Evolutionary conservation across 1,284 basidiomycete species (phyloP), one percentile per base, ranked within the genome.

Genomic region (Ustilago cynodontis): DNA sequence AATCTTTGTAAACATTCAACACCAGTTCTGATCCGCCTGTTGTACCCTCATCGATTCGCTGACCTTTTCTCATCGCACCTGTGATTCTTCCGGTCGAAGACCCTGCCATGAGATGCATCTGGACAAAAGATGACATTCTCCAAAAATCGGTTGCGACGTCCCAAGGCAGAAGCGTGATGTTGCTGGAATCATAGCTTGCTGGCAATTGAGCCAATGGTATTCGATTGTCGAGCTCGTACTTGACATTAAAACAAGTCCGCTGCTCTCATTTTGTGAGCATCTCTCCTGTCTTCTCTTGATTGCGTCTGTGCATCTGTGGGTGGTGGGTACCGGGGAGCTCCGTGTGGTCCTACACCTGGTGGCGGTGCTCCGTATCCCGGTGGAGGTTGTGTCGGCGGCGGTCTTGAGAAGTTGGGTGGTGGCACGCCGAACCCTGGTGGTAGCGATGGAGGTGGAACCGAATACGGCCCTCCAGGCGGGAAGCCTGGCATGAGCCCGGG

Each of bases 231-330:
- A 31, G 10, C 22, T 29, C 28, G 18, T 11, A 16, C 2, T 35
- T 10, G 29, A 18, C 6, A 9, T 77, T 51, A 79, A 18, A 78
- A 79, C 4, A 75, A 65, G 43, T 79, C 77, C 14, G 77, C 70
- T 20, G 78, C 71, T 39, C 49, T 77, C 22, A 67, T 69, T 53
- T 59, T 69, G 51, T 53, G 66, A 52, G 41, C 41, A 16, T 61
- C 55, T 47, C 52, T 59, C n/a, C 53, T 60, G 24, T 59, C 61
- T 26, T 53, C 50, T 54, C 58, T 52, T 43, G 59, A 18, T 14
- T 64, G 57, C 10, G 49, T 16, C 9, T 66, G 77, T 26, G 39
- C 47, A 50, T 58, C 60, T 1, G 58, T 26, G 22, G 56, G 45
- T 26, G 43, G 54, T 39, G 43, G 55, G 22, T 52, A 33, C 11